These are phyloP conservation scores for Spirogloea muscicola DNA, from an alignment of 139 green algal genomes.

Conservation along the genomic window DNA sequence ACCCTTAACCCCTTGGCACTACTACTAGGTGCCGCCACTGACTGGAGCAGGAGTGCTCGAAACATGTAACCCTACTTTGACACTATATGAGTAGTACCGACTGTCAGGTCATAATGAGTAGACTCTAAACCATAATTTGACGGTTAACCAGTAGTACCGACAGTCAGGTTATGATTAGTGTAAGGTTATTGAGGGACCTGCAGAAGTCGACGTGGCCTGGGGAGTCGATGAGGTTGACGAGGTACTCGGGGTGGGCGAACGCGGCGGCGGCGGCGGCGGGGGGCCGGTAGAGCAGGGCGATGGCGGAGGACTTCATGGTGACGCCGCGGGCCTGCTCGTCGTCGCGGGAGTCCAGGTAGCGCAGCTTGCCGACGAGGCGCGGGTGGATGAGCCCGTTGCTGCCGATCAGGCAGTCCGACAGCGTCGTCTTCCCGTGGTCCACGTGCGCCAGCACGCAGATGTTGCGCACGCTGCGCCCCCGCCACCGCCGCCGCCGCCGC, in stretches of 20 bases:
- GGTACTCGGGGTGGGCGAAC: constrained; percentile 33
- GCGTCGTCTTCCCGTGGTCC: constrained; percentile 98
- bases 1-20: no score
- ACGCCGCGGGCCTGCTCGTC: constrained; percentile 92
- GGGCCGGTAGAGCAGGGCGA: constrained; percentile 76
- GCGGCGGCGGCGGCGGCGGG: background rate
- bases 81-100: no score
- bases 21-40: no score
- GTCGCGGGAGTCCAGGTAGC: constrained; percentile 90
- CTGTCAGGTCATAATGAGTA: no score
- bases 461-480: constrained; percentile 86
- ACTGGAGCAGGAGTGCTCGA: no score
- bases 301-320: constrained; percentile 96
- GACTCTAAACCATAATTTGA: no score
- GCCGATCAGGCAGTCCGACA: constrained; percentile 91
- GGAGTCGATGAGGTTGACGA: constrained; percentile 98
- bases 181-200: no score
- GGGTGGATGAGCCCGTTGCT: constrained; percentile 97
- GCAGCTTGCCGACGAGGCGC: constrained; percentile 73
- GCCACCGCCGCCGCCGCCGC: no score
- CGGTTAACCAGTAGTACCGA: no score
- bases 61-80: no score
- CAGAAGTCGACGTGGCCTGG: constrained; percentile 99
- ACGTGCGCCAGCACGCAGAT: constrained; percentile 98
- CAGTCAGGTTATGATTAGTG: no score